Evolutionary conservation across 2,329 filamentous ascomycete genomes (phyloP).

Genomic region (Epichloe festucae): DNA sequence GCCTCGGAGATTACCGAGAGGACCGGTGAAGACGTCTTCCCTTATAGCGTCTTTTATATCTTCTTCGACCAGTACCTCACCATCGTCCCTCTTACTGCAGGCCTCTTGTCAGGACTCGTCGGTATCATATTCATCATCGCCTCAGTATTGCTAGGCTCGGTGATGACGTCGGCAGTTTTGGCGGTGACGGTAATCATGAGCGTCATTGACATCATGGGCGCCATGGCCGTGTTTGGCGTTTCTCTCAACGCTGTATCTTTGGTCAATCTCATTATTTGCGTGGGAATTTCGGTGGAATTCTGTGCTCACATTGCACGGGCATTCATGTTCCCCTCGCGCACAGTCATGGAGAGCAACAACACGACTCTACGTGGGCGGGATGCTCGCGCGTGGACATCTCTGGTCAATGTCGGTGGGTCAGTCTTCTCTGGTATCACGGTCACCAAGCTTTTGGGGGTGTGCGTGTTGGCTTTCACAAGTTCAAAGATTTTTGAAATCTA

Average conservation of each 20-base stretch:
- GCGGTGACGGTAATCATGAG: constrained; percentile 86
- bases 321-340: constrained; percentile 81
- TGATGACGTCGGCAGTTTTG: constrained; percentile 70
- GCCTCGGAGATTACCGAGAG: constrained; percentile 57
- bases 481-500: constrained; percentile 99
- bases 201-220: constrained; percentile 83
- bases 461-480: constrained; percentile 81
- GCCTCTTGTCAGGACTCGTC: constrained; percentile 70
- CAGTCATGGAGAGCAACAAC: constrained; percentile 65
- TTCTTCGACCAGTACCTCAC: constrained; percentile 96
- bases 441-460: constrained; percentile 87
- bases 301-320: constrained; percentile 93
- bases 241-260: constrained; percentile 90
- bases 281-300: constrained; percentile 94
- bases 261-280: constrained; percentile 93
- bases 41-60: constrained; percentile 95
- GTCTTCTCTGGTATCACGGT: constrained; percentile 95
- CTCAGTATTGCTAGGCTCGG: constrained; percentile 67
- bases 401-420: constrained; percentile 87
- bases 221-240: constrained; percentile 81
- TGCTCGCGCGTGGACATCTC: constrained; percentile 78
- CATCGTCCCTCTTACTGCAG: constrained; percentile 68
- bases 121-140: constrained; percentile 76
- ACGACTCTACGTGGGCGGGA: constrained; percentile 70
- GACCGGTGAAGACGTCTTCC: constrained; percentile 76